Base-by-base conservation (phyloP, 1,139 yeast species). In the Hanseniaspora gamundiae region DNA sequence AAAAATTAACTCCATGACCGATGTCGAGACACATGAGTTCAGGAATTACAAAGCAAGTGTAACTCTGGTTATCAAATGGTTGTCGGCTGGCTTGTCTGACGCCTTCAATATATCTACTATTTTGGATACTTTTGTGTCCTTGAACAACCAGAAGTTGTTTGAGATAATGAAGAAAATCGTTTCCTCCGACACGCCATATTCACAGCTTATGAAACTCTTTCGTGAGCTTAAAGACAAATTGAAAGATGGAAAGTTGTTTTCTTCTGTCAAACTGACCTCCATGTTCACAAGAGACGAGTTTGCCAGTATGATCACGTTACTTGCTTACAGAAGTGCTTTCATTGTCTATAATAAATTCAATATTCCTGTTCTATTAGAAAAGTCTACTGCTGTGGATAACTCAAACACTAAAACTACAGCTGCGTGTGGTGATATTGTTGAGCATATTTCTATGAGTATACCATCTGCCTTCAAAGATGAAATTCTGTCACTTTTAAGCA, bases 381-480 rank as follows among this genome's bases (percentile, higher is more conserved):
- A 68, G 26, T 67, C 78, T 5, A 69, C 69, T 43, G 66, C 54
- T 2, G 60, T 4, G 4, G 24, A 17, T 11, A 33, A 33, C 21
- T 17, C 22, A 17, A 19, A 33, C 19, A n/a, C 9, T 8, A 19
- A 33, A 33, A 19, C 14, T 17, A 13, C n/a, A 17, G 13, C 13
- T 11, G 24, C 36, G 4, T 33, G 36, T 33, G 13, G 74, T 49
- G 72, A 69, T 33, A 49, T 83, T 7, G 62, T 86, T 27, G 78
- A 76, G 48, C 69, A 74, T 35, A 72, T 85, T 7, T 79, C 95
- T 0, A 55, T 61, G 2, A 67, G 72, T 3, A 68, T 74, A 40
- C 95, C 95, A 0, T 72, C 73, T 16, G 76, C 81, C 1, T 73
- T 85, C 57, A 74, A 74, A 51, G 70, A 71, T 36, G 83, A 83